phyloP scores from a whole-genome alignment of 116 monocot species.

The Dioscorea cayenensis region DNA sequence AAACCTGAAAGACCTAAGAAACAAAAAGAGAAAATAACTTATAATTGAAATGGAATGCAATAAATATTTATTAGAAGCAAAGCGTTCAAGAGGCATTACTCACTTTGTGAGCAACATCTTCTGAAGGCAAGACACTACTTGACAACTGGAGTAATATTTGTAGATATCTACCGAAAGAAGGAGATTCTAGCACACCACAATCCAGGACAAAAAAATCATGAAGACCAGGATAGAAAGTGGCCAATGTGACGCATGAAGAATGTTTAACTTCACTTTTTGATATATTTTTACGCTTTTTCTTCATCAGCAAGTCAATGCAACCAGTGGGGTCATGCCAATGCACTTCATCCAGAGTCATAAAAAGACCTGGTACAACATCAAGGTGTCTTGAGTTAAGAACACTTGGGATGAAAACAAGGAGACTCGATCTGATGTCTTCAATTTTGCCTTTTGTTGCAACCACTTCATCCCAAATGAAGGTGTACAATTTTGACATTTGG shows the following conservation, averaged over 20 bases:
- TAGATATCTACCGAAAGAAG: conserved; percentile 51
- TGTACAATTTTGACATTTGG: conserved; percentile 82
- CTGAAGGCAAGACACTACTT: conserved; percentile 44
- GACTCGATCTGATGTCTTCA: conserved; percentile 33
- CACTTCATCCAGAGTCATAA: conserved; percentile 50
- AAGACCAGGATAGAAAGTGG: conserved; percentile 55
- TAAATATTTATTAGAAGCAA: background rate
- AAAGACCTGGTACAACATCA: conserved; percentile 40
- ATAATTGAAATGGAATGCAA: background rate
- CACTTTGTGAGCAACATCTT: conserved; percentile 51
- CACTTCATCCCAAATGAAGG: conserved; percentile 42
- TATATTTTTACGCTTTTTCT: conserved; percentile 10
- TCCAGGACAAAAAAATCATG: conserved; percentile 78
- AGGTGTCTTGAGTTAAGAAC: conserved; percentile 11
- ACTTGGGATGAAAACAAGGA: conserved; percentile 72
- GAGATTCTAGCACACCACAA: conserved; percentile 56
- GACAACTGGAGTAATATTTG: conserved; percentile 66
- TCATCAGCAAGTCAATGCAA: conserved; percentile 52
- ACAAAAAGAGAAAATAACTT: background rate
- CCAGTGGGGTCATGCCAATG: conserved; percentile 94
- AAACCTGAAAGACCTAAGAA: conserved; percentile 62
- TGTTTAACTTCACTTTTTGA: conserved; percentile 7
- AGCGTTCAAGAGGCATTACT: conserved; percentile 2
- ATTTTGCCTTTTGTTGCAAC: conserved; percentile 21
- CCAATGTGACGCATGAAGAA: conserved; percentile 30